Evolutionary conservation across 257 asterid species (phyloP), one percentile per base, ranked within the genome.

Genomic region (Solanum commersonii): DNA sequence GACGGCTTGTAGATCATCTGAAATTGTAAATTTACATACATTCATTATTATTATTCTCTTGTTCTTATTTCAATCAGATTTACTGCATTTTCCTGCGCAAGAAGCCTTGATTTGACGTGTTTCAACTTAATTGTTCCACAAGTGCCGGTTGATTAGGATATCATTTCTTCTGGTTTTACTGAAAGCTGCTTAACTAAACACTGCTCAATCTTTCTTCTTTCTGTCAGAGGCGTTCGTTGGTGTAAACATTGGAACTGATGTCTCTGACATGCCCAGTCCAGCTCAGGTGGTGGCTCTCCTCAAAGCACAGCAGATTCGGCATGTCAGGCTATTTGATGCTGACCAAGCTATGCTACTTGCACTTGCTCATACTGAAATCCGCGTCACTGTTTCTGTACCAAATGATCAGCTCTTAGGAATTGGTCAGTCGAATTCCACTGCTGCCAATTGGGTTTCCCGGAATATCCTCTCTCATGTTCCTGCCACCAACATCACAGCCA

Each of bases 361-460:
- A 70, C 98, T 96, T 27, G 98, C 99, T n/a, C 90, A 94, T 59
- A 91, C 99, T 3, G 95, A 94, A 72, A 95, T 96, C 84, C 91
- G 86, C 6, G 98, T 96, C 15, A 92, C 92, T 2, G 93, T 96
- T 14, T 94, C 99, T 1, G 93, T 96, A 49, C 99, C 99, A 25
- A 96, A 96, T 71, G 99, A 95, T 63, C 95, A 96, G 86, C 90
- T 96, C 8, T 84, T 96, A 52, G 99, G 95, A 84, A 94, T 95
- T 35, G 99, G 99, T 27, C 98, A 94, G 44, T 95, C 99, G 12
- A 96, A 96, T 59, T 88, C 95, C 84, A 94, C 98, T 5, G 99
- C 99, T 1, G 94, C 98, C 67, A 96, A 95, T 89, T 96, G 99
- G 99, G 98, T 96, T 44, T 84, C 96, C 2, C 96, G 96, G 78